Base-by-base conservation (phyloP, 1,284 basidiomycete genomes). In the Pulveroboletus sp. region DNA sequence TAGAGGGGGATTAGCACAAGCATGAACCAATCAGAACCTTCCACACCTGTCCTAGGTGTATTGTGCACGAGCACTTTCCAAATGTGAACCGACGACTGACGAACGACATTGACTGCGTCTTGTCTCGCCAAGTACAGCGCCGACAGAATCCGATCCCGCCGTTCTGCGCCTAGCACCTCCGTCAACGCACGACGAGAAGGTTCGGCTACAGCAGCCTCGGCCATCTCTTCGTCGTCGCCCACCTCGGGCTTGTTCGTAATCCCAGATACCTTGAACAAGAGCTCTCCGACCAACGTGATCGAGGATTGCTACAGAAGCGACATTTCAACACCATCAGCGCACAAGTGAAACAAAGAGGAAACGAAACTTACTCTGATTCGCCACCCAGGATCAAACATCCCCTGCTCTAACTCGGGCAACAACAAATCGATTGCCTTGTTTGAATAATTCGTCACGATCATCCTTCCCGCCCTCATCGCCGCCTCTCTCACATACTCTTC, bases 1-100 rank as follows among this genome's bases (percentile, higher is more conserved):
- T 82, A 76, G 43, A 36, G 49, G 25, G 44, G 22, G 3, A 22
- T 35, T 10, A 52, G 31, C 14, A n/a, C 10, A 3, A 2, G 9
- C 3, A 15, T 40, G 26, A 59, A 36, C 15, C 12, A 11, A 28
- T 12, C 17, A 4, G 33, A 43, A 0, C 12, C 4, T 1, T 26
- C 52, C 75, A 45, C 67, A 91, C 91, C 87, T 65, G 91, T 92
- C 56, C 87, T 79, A 11, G 90, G 91, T 0, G 91, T 93, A 62
- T 93, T 99, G 74, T 94, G 86, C 26, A 99, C 96, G 61, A 99
- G 80, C 2, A 93, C 96, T 76, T 99, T 99, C 97, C 97, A 99
- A 62, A 98, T 98, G 62, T 96, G 94, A 54, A 96, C 86, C 0
- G 96, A 94, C 4, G 94, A 87, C 73, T 95, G 91, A 45, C 97